Evolutionary conservation across 805 yeast genomes (phyloP).

Genomic region (Kodamaea fukazawae): DNA sequence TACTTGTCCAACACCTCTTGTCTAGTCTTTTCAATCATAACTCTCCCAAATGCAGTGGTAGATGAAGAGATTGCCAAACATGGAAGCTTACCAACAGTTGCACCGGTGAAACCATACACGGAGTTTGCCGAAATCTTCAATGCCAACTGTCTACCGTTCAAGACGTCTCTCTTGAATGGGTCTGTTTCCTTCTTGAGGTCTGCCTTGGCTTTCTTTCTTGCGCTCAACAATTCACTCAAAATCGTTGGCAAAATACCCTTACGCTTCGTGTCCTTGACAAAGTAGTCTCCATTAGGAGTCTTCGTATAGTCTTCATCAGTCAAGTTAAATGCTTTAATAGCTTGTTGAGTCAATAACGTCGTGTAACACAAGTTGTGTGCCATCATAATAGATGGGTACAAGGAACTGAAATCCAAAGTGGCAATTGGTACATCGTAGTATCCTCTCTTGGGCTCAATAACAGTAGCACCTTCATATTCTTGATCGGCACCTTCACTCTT

Average conservation of each 20-base stretch:
- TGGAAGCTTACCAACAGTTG: constrained; percentile 95
- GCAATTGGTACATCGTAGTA: constrained; percentile 97
- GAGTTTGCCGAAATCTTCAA: constrained; percentile 96
- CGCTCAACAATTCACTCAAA: constrained; percentile 79
- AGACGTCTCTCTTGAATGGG: constrained; percentile 88
- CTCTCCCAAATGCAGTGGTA: constrained; percentile 93
- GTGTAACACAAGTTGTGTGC: constrained; percentile 97
- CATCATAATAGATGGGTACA: constrained; percentile 99
- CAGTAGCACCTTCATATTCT: constrained; percentile 99
- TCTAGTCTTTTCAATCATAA: constrained; percentile 92
- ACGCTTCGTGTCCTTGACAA: constrained; percentile 66
- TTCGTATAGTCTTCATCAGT: constrained; percentile 73
- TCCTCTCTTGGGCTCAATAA: constrained; percentile 93
- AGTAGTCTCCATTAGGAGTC: constrained; percentile 91
- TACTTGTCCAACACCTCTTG: constrained; percentile 78
- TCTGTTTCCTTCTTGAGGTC: constrained; percentile 91
- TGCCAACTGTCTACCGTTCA: constrained; percentile 97
- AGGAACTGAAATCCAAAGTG: constrained; percentile 93
- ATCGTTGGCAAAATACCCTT: constrained; percentile 92
- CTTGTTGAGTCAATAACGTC: constrained; percentile 67
- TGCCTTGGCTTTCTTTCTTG: constrained; percentile 89
- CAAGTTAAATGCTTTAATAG: constrained; percentile 63
- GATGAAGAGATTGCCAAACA: constrained; percentile 95
- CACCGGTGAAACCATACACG: constrained; percentile 98
- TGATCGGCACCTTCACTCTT: constrained; percentile 77